Percentiles rank a stretch among this genome's conserved stretches.
Evolutionary conservation across 2,329 filamentous ascomycete genomes (phyloP).

Genomic region (Paecilomyces fulvus): DNA sequence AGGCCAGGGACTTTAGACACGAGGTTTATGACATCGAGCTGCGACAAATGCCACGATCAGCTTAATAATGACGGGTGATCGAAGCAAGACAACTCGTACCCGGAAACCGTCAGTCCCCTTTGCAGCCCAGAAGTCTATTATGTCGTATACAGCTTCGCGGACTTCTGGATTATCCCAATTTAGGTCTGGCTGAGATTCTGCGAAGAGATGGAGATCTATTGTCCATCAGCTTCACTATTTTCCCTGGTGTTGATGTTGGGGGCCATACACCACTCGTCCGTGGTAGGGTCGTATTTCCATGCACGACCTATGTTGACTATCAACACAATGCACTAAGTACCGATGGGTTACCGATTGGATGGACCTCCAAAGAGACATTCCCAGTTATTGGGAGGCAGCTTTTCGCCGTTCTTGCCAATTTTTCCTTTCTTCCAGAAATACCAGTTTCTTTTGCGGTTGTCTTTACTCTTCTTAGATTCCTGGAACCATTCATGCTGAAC

Average conservation of each 20-base stretch:
- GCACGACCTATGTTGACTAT: neutral
- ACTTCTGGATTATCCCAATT: constrained; percentile 66
- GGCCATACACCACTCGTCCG: constrained; percentile 52
- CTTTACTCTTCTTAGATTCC: constrained; percentile 44
- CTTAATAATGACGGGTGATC: too few relatives aligned
- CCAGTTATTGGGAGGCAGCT: constrained; percentile 65
- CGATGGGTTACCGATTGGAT: neutral
- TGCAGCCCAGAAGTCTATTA: constrained; percentile 67
- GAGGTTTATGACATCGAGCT: constrained; percentile 58
- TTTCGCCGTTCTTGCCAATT: constrained; percentile 43
- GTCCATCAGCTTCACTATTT: neutral
- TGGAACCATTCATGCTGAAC: constrained; percentile 48
- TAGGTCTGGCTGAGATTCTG: constrained; percentile 65
- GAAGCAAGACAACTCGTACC: constrained; percentile 11
- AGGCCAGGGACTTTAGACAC: constrained; percentile 52
- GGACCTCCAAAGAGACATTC: constrained; percentile 46
- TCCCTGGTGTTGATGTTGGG: neutral
- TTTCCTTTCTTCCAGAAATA: constrained; percentile 47
- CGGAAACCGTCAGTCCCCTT: constrained; percentile 61
- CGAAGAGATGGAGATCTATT: constrained; percentile 58
- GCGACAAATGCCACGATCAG: neutral
- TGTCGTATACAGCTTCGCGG: constrained; percentile 56
- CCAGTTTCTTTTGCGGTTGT: constrained; percentile 47
- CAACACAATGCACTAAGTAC: neutral
- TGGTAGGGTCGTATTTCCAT: constrained; percentile 55